Percentiles rank a stretch among this genome's conserved stretches.
Conservation (phyloP, 345 rosid species). For the Theobroma cacao region DNA sequence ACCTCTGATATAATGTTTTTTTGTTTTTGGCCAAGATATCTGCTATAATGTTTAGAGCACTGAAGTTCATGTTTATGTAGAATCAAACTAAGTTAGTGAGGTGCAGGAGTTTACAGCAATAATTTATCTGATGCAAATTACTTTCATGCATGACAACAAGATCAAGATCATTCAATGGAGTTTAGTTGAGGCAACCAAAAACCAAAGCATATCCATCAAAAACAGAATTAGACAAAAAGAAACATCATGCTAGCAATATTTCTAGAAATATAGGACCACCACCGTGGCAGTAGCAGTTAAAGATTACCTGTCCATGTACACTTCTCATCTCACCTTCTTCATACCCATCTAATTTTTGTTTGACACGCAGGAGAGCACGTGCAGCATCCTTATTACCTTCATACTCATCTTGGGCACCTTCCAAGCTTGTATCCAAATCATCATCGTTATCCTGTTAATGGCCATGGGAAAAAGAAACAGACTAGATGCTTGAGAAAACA, state of each 20-base stretch:
- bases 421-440: constrained; percentile 63
- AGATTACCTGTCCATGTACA: constrained; percentile 84
- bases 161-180: neutral
- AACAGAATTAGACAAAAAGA: neutral
- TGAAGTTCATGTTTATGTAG: neutral
- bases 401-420: constrained; percentile 59
- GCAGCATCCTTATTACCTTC: constrained; percentile 97
- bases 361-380: constrained; percentile 88
- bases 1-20: too few species aligned
- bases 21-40: too few species aligned
- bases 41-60: too few species aligned
- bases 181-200: neutral
- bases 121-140: neutral
- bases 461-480: neutral
- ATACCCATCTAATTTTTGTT: constrained; percentile 95
- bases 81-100: neutral
- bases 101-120: neutral
- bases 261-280: neutral
- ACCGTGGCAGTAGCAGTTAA: neutral
- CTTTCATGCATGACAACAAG: neutral
- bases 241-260: neutral
- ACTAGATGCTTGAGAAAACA: neutral
- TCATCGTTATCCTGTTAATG: constrained; percentile 62
- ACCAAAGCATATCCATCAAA: neutral
- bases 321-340: constrained; percentile 97